phyloP scores from a whole-genome alignment of 768 basidiomycete genomes.

The Lentinula boryana region DNA sequence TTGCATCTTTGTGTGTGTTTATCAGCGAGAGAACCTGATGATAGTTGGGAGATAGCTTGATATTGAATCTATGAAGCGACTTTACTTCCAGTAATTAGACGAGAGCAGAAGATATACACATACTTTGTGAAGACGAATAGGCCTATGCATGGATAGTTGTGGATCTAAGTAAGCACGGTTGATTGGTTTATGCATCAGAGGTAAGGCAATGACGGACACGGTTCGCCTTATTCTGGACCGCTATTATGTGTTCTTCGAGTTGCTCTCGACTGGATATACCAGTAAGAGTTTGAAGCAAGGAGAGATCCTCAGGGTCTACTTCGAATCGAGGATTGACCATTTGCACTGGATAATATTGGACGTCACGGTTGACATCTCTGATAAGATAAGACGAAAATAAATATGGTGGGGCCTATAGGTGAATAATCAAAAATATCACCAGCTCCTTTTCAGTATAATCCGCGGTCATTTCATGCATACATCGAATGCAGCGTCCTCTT shows the following conservation, averaged over 20 bases:
- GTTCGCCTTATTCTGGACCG: slow-evolving; percentile 14
- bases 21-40: slow-evolving; percentile 11
- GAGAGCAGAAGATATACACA: slow-evolving; percentile 25
- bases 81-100: not conserved
- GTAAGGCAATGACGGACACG: slow-evolving; percentile 3
- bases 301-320: slow-evolving; percentile 7
- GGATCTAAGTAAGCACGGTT: not conserved
- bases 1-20: slow-evolving; percentile 12
- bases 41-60: slow-evolving; percentile 17
- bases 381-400: not conserved
- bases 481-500: too few species aligned
- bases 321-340: not conserved
- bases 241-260: slow-evolving; percentile 14
- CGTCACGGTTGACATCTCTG: not conserved
- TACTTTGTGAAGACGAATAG: slow-evolving; percentile 25
- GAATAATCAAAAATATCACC: too few species aligned
- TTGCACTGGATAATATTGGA: not conserved
- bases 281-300: slow-evolving; percentile 12
- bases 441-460: too few species aligned
- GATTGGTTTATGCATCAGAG: not conserved
- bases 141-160: slow-evolving; percentile 2
- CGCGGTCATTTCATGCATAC: too few species aligned
- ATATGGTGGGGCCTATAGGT: too few species aligned
- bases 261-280: slow-evolving; percentile 15
- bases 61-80: slow-evolving; percentile 11